A percentile compares a stretch with the other conserved stretches of the same genome.
phyloP scores from a whole-genome alignment of 2,329 filamentous ascomycete species.

The Epichloe aotearoae region DNA sequence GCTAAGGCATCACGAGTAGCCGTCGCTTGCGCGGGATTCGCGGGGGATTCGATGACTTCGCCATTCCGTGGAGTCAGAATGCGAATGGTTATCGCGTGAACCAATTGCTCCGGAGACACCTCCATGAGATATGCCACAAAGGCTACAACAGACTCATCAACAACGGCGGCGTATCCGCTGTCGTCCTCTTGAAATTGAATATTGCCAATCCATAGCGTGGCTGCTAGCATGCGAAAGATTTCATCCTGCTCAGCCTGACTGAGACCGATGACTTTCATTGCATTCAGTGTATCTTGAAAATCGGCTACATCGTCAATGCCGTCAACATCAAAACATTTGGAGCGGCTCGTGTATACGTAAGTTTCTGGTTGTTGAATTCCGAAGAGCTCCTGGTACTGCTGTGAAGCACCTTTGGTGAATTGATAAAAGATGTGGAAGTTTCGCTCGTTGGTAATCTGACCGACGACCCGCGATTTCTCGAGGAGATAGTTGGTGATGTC shows the following conservation, averaged over 20 bases:
- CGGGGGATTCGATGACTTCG: constrained; percentile 62
- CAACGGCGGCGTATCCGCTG: constrained; percentile 72
- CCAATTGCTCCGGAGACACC: constrained; percentile 65
- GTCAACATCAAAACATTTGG: constrained; percentile 87
- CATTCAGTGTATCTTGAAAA: constrained; percentile 78
- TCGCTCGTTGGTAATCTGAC: constrained; percentile 87
- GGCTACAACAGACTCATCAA: constrained; percentile 82
- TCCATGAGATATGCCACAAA: constrained; percentile 91
- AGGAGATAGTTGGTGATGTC: constrained; percentile 97
- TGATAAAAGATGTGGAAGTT: constrained; percentile 99
- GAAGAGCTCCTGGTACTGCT: constrained; percentile 73
- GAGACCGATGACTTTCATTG: constrained; percentile 90
- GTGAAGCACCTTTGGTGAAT: constrained; percentile 88
- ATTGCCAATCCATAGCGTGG: constrained; percentile 90
- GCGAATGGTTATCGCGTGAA: constrained; percentile 79
- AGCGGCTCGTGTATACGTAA: constrained; percentile 85
- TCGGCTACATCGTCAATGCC: constrained; percentile 88
- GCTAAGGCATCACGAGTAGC: constrained; percentile 83
- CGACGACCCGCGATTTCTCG: constrained; percentile 89
- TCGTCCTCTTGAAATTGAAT: constrained; percentile 85
- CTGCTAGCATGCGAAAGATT: constrained; percentile 89
- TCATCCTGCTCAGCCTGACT: constrained; percentile 82
- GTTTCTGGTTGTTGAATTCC: constrained; percentile 85
- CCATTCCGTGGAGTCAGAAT: constrained; percentile 60
- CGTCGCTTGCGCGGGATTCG: constrained; percentile 75